Evolutionary conservation across 208 protist species (phyloP), one percentile per base, ranked within the genome.

Genomic region (Leishmania gerbilli): DNA sequence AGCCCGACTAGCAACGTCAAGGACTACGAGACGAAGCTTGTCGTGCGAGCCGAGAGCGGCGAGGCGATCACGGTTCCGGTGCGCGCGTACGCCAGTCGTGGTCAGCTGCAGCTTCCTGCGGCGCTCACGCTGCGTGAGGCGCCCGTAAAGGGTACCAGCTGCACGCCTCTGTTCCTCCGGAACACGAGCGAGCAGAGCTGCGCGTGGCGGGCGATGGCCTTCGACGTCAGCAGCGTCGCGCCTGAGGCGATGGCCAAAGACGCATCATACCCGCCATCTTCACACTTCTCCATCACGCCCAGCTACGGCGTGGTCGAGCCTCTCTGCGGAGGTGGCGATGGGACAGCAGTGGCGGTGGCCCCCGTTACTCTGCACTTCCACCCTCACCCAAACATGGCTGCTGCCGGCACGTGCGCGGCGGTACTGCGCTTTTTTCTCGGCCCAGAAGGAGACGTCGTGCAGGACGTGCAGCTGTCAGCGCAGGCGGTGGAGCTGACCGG

Each of bases 11-110:
- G 95, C 75, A 71, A 53, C 67, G 83, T 76, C 6, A 77, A 71
- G 0, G 95, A 99, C 86, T 99, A 98, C 90, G 76, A 60, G 55
- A 91, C 85, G 42, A 92, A 98, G 47, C 84, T 99, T 15, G 71
- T 92, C 34, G 93, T 96, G 64, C 85, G 91, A 58, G 97, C 96
- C 0, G 96, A 99, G 56, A 80, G 87, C 64, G 97, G 97, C 71
- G 89, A 96, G 83, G 68, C 67, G 11, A 95, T 98, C 76, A 90
- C 88, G 51, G 87, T 99, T 27, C 94, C 96, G 0, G 85, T 99
- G 24, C 82, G 90, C 45, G 97, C 96, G 4, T 86, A 94, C 75
- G 90, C 89, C 17, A 91, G 87, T 74, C 96, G 96, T n/a, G 97
- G 94, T 3, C 71, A 75, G 19, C 88, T 99, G 55, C 90, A 95